phyloP scores from a whole-genome alignment of 1,284 basidiomycete genomes.

The Sphagnurus paluster region DNA sequence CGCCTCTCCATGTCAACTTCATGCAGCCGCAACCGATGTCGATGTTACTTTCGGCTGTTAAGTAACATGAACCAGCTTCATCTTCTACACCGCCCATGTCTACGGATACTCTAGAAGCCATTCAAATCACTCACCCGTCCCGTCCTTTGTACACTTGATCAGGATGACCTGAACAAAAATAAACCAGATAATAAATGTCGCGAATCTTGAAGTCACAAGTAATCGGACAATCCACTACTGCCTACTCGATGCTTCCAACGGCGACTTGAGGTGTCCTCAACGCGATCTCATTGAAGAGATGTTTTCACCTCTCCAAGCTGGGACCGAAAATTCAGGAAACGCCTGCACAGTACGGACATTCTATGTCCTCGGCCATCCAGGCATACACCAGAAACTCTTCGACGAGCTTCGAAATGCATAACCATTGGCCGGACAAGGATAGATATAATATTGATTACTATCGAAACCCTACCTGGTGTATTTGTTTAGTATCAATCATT shows the following conservation, averaged over 20 bases:
- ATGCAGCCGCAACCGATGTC: slow-evolving; percentile 10
- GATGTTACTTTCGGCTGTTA: slow-evolving; percentile 9
- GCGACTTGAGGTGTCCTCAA: slow-evolving; percentile 5
- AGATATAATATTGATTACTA: slow-evolving; percentile 19
- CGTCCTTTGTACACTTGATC: slow-evolving; percentile 12
- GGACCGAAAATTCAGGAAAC: slow-evolving; percentile 32
- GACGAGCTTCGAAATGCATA: slow-evolving; percentile 27
- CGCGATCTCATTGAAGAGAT: slow-evolving; percentile 29
- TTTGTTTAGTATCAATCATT: neutral
- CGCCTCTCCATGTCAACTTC: slow-evolving; percentile 6
- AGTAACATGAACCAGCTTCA: slow-evolving; percentile 3
- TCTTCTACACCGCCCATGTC: slow-evolving; percentile 9
- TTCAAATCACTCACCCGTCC: slow-evolving; percentile 2
- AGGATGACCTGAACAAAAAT: slow-evolving; percentile 20
- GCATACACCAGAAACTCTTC: slow-evolving; percentile 16
- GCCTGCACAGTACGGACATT: slow-evolving; percentile 23
- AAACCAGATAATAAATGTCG: slow-evolving; percentile 22
- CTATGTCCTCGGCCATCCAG: slow-evolving; percentile 15
- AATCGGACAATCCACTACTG: slow-evolving; percentile 33
- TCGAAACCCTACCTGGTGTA: slow-evolving; percentile 34
- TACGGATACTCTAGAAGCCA: slow-evolving; percentile 14
- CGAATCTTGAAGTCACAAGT: slow-evolving; percentile 14
- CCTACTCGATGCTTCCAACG: slow-evolving; percentile 23
- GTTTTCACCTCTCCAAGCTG: slow-evolving; percentile 28
- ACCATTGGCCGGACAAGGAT: slow-evolving; percentile 30